Conservation (phyloP, 2,329 filamentous ascomycete genomes). For the Atkinsonella hypoxylon region DNA sequence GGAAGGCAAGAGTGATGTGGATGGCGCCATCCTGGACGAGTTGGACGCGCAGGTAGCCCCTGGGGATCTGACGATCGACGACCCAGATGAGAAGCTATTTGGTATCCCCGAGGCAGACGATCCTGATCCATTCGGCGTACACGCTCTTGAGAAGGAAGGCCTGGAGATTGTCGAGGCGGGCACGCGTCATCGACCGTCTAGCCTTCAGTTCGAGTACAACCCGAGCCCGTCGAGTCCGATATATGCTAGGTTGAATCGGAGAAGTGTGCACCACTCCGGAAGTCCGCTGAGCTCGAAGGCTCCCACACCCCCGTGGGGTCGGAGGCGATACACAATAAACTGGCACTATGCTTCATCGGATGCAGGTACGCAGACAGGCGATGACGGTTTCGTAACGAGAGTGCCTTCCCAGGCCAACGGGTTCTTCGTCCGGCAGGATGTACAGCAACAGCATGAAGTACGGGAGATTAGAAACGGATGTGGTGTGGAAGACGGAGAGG, state of each 20-base stretch:
- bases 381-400: conserved; percentile 1
- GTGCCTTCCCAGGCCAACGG: not conserved
- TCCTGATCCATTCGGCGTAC: conserved; percentile 26
- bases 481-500: not conserved
- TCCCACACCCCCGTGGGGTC: conserved; percentile 7
- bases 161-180: conserved; percentile 25
- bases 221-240: conserved; percentile 24
- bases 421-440: not conserved
- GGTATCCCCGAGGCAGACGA: conserved; percentile 25
- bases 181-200: conserved; percentile 21
- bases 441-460: not conserved
- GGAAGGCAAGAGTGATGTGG: conserved; percentile 22
- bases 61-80: conserved; percentile 22
- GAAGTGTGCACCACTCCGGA: conserved; percentile 9
- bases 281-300: no score
- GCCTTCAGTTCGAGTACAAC: conserved; percentile 23
- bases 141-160: conserved; percentile 23
- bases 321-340: conserved; percentile 6
- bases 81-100: conserved; percentile 17
- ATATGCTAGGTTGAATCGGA: conserved; percentile 24
- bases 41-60: conserved; percentile 21
- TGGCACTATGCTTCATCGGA: conserved; percentile 13
- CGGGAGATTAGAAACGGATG: not conserved
- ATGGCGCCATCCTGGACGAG: conserved; percentile 20
- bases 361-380: conserved; percentile 17